Conservation (phyloP, 495 filamentous ascomycete species). For the Penicillium alfredii region DNA sequence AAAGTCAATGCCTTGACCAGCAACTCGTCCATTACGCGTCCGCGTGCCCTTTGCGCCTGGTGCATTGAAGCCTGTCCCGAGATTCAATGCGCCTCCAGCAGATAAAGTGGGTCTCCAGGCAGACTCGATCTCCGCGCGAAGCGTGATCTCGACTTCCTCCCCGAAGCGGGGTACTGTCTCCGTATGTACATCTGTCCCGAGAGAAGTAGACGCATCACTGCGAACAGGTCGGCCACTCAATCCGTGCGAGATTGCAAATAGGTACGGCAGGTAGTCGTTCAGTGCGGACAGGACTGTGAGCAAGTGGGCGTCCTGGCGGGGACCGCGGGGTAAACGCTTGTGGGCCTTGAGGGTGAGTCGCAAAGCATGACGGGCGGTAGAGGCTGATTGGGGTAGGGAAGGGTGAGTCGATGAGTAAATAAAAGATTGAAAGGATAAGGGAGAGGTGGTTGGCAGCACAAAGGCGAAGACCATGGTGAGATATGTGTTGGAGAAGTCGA, state of each 20-base stretch:
- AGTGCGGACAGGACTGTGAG: constrained; percentile 59
- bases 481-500: constrained; percentile 16
- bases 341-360: constrained; percentile 72
- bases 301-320: constrained; percentile 59
- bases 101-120: constrained; percentile 83
- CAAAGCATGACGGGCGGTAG: constrained; percentile 71
- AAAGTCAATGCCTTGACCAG: constrained; percentile 69
- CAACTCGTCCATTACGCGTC: constrained; percentile 44
- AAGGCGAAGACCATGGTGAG: constrained; percentile 79
- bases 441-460: constrained; percentile 75
- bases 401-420: constrained; percentile 71
- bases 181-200: neutral
- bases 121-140: constrained; percentile 51
- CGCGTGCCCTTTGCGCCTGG: constrained; percentile 3
- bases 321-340: constrained; percentile 63
- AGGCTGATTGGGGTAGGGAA: constrained; percentile 69
- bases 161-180: constrained; percentile 14
- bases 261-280: constrained; percentile 71
- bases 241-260: constrained; percentile 66
- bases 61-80: neutral
- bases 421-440: constrained; percentile 67
- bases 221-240: constrained; percentile 42
- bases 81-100: constrained; percentile 22
- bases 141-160: constrained; percentile 58
- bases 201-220: neutral